These are phyloP conservation scores for Antrodiella citrinella DNA, from an alignment of 768 basidiomycete species.

Conservation along the genomic window DNA sequence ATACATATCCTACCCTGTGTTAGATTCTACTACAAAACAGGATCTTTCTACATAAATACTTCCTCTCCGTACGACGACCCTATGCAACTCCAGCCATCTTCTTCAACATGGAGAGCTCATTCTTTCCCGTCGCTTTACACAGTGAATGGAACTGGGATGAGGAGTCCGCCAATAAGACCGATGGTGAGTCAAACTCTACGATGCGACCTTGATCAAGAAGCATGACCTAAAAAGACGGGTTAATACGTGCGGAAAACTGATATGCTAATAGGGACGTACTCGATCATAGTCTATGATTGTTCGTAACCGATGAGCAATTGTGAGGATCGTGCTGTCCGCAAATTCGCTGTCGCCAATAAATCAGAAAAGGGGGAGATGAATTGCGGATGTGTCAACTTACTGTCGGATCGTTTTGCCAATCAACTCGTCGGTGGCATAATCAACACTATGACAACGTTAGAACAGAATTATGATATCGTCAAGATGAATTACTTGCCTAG, in stretches of 20 bases:
- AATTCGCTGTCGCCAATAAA: constrained; percentile 45
- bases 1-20: too few species aligned
- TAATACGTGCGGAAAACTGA: constrained; percentile 1
- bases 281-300: constrained; percentile 82
- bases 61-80: too few species aligned
- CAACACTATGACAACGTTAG: constrained; percentile 38
- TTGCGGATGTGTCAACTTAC: constrained; percentile 33
- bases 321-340: constrained; percentile 72
- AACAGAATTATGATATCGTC: not conserved
- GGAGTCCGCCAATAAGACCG: constrained; percentile 43
- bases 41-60: not conserved
- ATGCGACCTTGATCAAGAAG: constrained; percentile 74
- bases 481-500: constrained; percentile 34
- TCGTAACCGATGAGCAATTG: constrained; percentile 72
- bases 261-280: constrained; percentile 32
- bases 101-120: constrained; percentile 61
- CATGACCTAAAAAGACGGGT: constrained; percentile 57
- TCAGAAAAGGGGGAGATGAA: not conserved
- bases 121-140: constrained; percentile 67
- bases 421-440: constrained; percentile 84
- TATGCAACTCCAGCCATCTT: constrained; percentile 57
- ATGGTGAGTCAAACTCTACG: constrained; percentile 66
- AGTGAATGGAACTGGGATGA: constrained; percentile 57
- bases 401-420: constrained; percentile 76
- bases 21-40: too few species aligned